Conservation (phyloP, 2,329 filamentous ascomycete genomes). For the Zasmidium angulare region DNA sequence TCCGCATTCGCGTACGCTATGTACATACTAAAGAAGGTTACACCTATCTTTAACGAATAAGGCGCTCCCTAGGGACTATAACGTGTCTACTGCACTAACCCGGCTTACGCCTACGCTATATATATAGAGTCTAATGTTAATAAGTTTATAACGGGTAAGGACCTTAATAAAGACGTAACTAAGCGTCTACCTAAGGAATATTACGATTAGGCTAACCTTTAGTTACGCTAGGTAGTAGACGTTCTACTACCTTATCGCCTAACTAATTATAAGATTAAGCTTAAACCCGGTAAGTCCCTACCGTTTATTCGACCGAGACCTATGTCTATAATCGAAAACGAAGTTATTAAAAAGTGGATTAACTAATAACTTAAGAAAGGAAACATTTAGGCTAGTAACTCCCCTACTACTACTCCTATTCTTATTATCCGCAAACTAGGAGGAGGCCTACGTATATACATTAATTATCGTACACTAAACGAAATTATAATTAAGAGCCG, state of each 20-base stretch:
- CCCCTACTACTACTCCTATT: slow-evolving; percentile 1
- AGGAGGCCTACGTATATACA: slow-evolving; percentile 22
- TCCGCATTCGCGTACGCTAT: background rate
- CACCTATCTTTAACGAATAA: background rate
- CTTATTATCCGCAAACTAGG: slow-evolving; percentile 7
- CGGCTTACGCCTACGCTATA: no score
- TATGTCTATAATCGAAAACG: slow-evolving; percentile 1
- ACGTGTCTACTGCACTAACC: background rate
- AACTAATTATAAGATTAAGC: slow-evolving; percentile 9
- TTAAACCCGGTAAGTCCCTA: background rate
- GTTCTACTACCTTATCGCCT: no score
- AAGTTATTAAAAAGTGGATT: slow-evolving; percentile 13
- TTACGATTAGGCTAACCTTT: no score
- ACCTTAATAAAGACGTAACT: no score
- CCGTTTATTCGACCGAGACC: slow-evolving; percentile 3
- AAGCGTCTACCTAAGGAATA: no score
- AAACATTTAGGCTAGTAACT: no score
- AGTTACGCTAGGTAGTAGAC: no score
- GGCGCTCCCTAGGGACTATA: background rate
- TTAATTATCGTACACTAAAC: slow-evolving; percentile 34
- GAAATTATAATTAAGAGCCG: slow-evolving; percentile 27
- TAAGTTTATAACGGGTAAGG: no score
- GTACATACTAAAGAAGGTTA: background rate
- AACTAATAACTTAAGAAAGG: slow-evolving; percentile 9
- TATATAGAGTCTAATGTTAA: no score